Evolutionary conservation across 1,139 yeast species (phyloP).

Genomic region (Pichia inconspicua): DNA sequence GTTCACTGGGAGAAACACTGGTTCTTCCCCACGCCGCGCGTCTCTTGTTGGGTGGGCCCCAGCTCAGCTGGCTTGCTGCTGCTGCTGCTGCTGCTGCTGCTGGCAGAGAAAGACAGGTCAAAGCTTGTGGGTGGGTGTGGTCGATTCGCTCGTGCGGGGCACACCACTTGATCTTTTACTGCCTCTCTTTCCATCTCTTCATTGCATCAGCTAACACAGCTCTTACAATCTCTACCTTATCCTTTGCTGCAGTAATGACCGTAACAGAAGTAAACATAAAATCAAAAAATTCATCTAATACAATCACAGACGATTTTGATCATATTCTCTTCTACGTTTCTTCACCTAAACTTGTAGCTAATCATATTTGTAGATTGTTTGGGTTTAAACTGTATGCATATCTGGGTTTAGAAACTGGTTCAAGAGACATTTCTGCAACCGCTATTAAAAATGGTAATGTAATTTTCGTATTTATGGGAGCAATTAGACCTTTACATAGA

Average conservation of each 20-base stretch:
- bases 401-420: constrained; percentile 62
- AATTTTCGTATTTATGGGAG: constrained; percentile 41
- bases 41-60: too few relatives aligned
- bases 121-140: too few relatives aligned
- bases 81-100: too few relatives aligned
- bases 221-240: too few relatives aligned
- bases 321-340: constrained; percentile 56
- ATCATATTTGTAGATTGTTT: constrained; percentile 43
- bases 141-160: too few relatives aligned
- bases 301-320: constrained; percentile 30
- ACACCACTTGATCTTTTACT: too few relatives aligned
- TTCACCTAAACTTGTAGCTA: constrained; percentile 60
- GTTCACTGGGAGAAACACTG: too few relatives aligned
- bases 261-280: neutral
- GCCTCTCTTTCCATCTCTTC: too few relatives aligned
- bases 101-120: too few relatives aligned
- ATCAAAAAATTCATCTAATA: neutral
- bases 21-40: too few relatives aligned
- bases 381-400: constrained; percentile 62
- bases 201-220: too few relatives aligned
- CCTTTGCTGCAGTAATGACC: neutral
- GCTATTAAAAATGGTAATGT: constrained; percentile 58
- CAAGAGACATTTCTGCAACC: constrained; percentile 47
- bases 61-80: too few relatives aligned
- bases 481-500: constrained; percentile 19